Conservation (phyloP, 2,329 filamentous ascomycete species). For the Neofusicoccum parvum region DNA sequence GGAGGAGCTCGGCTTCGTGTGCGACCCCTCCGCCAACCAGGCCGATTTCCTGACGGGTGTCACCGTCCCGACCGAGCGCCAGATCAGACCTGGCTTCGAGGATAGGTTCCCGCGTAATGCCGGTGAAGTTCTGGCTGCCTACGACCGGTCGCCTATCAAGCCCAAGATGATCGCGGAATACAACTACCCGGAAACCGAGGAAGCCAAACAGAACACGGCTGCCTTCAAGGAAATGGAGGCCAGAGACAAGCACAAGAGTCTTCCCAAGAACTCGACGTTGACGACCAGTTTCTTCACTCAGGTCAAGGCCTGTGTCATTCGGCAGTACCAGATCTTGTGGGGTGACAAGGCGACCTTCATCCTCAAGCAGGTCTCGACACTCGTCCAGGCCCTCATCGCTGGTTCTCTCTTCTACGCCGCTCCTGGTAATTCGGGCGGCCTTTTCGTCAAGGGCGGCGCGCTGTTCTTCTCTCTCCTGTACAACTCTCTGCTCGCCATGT, state of each 20-base stretch:
- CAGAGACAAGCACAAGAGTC: constrained; percentile 57
- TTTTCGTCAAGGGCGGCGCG: constrained; percentile 66
- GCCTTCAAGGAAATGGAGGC: constrained; percentile 58
- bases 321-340: constrained; percentile 68
- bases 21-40: constrained; percentile 63
- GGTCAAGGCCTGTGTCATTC: constrained; percentile 57
- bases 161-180: constrained; percentile 58
- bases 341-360: constrained; percentile 66
- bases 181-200: constrained; percentile 57
- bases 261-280: constrained; percentile 58
- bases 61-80: constrained; percentile 51
- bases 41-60: constrained; percentile 78
- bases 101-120: constrained; percentile 46
- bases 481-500: constrained; percentile 64
- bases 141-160: constrained; percentile 55
- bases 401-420: constrained; percentile 71
- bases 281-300: constrained; percentile 46
- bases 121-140: constrained; percentile 47
- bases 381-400: constrained; percentile 63
- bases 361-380: constrained; percentile 62
- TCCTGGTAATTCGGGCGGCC: constrained; percentile 57
- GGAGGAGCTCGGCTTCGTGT: constrained; percentile 67
- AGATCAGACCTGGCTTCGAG: constrained; percentile 44
- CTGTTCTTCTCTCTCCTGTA: constrained; percentile 67
- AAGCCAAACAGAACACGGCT: constrained; percentile 40